Percentiles rank a stretch among this genome's conserved stretches.
phyloP scores from a whole-genome alignment of 345 rosid species.

The Balakata baccata region DNA sequence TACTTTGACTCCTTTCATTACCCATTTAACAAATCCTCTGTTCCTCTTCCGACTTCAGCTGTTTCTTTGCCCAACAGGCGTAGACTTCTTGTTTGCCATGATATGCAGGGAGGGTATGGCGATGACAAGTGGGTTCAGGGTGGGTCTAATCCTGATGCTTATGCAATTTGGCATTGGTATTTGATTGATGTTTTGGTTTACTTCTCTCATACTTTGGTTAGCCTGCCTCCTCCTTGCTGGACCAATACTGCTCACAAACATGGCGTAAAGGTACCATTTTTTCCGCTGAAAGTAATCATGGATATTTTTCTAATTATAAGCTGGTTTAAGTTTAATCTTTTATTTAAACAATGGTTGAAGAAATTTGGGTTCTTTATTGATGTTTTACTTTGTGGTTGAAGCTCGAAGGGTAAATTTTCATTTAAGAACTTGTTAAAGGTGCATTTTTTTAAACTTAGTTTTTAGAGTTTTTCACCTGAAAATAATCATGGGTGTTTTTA shows the following conservation, averaged over 20 bases:
- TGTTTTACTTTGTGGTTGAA: not conserved
- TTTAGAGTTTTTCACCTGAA: not conserved
- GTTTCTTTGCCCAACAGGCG: constrained; percentile 31
- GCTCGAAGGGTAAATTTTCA: too few relatives aligned
- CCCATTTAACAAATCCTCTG: constrained; percentile 59
- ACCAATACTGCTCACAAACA: constrained; percentile 82
- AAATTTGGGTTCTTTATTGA: not conserved
- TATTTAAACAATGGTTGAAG: not conserved
- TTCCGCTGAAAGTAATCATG: not conserved
- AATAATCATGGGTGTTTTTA: too few relatives aligned
- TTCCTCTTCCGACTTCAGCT: constrained; percentile 40
- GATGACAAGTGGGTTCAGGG: constrained; percentile 92
- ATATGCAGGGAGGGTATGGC: constrained; percentile 65
- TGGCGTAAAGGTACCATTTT: constrained; percentile 62
- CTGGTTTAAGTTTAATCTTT: not conserved
- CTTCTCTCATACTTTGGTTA: constrained; percentile 68
- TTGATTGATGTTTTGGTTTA: constrained; percentile 82
- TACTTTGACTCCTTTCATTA: constrained; percentile 79
- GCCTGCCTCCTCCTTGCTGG: constrained; percentile 96
- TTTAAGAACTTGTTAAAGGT: too few relatives aligned
- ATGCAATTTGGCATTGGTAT: constrained; percentile 80
- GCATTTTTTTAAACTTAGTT: not conserved
- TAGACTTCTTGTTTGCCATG: constrained; percentile 79
- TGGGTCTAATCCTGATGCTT: constrained; percentile 56
- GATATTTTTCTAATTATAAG: not conserved